Conservation (phyloP, 129 eudicot species). For the Oenanthe sinensis region DNA sequence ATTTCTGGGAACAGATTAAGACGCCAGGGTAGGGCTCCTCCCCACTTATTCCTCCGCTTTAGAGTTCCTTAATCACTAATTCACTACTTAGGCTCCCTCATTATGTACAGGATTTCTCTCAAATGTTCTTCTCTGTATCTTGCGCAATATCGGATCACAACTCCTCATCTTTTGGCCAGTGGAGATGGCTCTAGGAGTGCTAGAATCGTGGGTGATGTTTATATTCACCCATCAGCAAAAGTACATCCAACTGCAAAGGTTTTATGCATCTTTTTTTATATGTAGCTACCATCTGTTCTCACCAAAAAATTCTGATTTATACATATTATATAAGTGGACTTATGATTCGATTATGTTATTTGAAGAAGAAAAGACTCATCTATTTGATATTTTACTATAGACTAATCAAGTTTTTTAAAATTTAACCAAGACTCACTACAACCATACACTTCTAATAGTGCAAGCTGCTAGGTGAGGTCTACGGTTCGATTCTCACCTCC, state of each 20-base stretch:
- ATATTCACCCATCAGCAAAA: constrained; percentile 95
- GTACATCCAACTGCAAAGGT: constrained; percentile 94
- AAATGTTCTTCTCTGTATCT: constrained; percentile 83
- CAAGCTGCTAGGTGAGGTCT: neutral
- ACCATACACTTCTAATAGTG: neutral
- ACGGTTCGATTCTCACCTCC: neutral
- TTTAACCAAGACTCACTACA: neutral
- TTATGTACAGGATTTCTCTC: constrained; percentile 62
- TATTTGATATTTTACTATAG: neutral
- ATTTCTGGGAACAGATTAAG: constrained; percentile 98
- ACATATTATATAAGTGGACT: neutral
- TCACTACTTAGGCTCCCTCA: neutral
- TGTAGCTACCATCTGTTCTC: constrained; percentile 6
- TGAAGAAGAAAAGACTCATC: neutral
- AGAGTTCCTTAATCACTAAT: neutral
- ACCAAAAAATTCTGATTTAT: neutral
- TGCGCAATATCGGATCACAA: constrained; percentile 43
- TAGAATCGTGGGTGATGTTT: constrained; percentile 71
- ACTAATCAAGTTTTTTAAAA: no score
- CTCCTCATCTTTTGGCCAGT: constrained; percentile 69
- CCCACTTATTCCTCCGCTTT: neutral
- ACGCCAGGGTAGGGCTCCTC: constrained; percentile 64
- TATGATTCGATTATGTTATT: neutral
- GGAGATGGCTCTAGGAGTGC: constrained; percentile 78
- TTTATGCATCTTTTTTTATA: neutral